Evolutionary conservation across 2,329 filamentous ascomycete genomes (phyloP).

Genomic region (Pseudogymnoascus sp.): DNA sequence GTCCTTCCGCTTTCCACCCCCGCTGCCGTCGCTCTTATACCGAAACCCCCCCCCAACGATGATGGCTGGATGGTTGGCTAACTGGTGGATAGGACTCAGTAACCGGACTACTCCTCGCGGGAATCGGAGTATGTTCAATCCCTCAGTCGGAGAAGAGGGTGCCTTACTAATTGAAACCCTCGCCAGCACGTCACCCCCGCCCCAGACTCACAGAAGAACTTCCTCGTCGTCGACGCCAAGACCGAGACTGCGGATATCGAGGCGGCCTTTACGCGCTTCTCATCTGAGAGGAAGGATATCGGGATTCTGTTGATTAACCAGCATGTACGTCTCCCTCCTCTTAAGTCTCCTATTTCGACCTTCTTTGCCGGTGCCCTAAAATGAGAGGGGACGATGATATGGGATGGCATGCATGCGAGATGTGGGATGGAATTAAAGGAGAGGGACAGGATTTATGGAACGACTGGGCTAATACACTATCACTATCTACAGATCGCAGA

Average conservation of each 20-base stretch:
- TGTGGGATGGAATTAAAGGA: neutral
- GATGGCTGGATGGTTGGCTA: slow-evolving; percentile 14
- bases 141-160: too few species aligned
- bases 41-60: neutral
- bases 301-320: slow-evolving; percentile 96
- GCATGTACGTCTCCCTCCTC: slow-evolving; percentile 51
- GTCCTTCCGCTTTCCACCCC: neutral
- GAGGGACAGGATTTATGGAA: neutral
- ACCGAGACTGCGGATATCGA: slow-evolving; percentile 85
- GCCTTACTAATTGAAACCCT: neutral
- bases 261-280: slow-evolving; percentile 81
- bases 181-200: slow-evolving; percentile 78
- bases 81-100: slow-evolving; percentile 67
- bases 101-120: slow-evolving; percentile 87
- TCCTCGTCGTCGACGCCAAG: slow-evolving; percentile 90
- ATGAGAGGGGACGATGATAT: too few species aligned
- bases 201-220: slow-evolving; percentile 91
- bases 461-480: neutral
- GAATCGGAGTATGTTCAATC: slow-evolving; percentile 65
- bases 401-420: neutral
- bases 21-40: neutral
- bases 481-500: slow-evolving; percentile 65
- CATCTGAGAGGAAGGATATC: slow-evolving; percentile 85
- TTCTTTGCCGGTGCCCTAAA: too few species aligned
- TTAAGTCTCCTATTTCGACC: too few species aligned